Percentiles rank a stretch among this genome's conserved stretches.
Conservation (phyloP, 768 basidiomycete genomes). For the Neoboletus subvelutipes region DNA sequence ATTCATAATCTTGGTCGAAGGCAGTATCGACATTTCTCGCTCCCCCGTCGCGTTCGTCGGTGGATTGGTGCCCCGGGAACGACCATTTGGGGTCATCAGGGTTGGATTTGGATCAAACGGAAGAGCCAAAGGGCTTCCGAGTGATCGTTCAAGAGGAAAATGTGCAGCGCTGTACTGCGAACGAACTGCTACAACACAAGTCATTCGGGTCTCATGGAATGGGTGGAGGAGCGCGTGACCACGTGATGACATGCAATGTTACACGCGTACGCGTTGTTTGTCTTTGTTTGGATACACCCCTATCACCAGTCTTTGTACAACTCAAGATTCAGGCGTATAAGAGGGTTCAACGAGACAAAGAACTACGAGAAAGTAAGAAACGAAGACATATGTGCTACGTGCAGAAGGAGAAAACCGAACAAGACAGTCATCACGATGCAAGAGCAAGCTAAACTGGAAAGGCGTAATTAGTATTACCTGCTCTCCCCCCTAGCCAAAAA, state of each 20-base stretch:
- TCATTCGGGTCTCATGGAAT: neutral
- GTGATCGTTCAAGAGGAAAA: neutral
- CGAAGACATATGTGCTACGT: slow-evolving; percentile 1
- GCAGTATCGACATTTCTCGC: neutral
- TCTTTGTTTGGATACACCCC: neutral
- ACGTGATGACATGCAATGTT: slow-evolving; percentile 10
- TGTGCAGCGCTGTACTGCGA: neutral
- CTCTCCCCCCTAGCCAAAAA: slow-evolving; percentile 11
- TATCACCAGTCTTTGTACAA: neutral
- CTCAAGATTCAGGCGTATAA: neutral
- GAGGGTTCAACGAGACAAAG: neutral
- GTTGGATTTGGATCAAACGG: neutral
- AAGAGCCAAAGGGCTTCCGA: neutral
- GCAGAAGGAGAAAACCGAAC: neutral
- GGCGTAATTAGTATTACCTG: slow-evolving; percentile 26
- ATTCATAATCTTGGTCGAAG: slow-evolving; percentile 15
- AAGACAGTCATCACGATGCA: neutral
- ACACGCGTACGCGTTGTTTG: slow-evolving; percentile 18
- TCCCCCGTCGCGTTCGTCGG: neutral
- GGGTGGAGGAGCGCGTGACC: neutral
- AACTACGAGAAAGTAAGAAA: neutral
- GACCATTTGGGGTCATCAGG: slow-evolving; percentile 1
- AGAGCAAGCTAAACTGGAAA: neutral
- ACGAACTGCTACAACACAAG: slow-evolving; percentile 1
- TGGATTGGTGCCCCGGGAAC: neutral